These are phyloP conservation scores for Ziziphus jujuba DNA, from an alignment of 306 rosid species.

Conservation along the genomic window DNA sequence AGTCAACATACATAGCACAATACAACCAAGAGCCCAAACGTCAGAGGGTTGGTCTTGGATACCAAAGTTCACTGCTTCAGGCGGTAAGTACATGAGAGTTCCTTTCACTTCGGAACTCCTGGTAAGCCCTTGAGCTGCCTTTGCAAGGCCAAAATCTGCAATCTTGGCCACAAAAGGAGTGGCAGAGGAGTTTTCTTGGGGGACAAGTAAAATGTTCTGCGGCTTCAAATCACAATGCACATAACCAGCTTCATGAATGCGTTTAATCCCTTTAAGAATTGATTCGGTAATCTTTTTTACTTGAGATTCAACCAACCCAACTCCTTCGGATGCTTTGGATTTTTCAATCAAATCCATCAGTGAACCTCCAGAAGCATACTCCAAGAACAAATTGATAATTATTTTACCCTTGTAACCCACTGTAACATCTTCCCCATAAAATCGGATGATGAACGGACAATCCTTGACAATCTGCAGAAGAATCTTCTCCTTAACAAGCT, in stretches of 20 bases:
- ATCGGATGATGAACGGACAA: slow-evolving; percentile 6
- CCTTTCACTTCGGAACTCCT: background rate
- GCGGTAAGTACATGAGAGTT: slow-evolving; percentile 11
- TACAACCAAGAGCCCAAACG: slow-evolving; percentile 26
- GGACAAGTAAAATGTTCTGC: slow-evolving; percentile 9
- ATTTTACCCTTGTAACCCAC: background rate
- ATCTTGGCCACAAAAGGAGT: slow-evolving; percentile 4
- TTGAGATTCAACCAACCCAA: background rate
- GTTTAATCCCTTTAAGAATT: slow-evolving; percentile 10
- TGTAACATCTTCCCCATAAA: slow-evolving; percentile 6
- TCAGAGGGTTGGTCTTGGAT: slow-evolving; percentile 19
- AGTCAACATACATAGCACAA: slow-evolving; percentile 7
- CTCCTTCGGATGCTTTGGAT: background rate
- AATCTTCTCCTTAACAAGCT: slow-evolving; percentile 1
- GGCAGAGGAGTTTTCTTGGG: background rate
- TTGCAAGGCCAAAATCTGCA: slow-evolving; percentile 13
- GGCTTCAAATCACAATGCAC: slow-evolving; percentile 22
- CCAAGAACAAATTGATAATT: slow-evolving; percentile 11
- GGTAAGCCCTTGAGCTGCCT: background rate
- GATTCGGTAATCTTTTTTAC: slow-evolving; percentile 1
- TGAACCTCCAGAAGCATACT: slow-evolving; percentile 17
- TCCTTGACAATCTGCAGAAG: background rate
- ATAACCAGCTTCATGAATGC: slow-evolving; percentile 7
- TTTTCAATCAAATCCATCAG: background rate
- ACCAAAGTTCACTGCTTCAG: background rate